Conservation (phyloP, 2,329 filamentous ascomycete genomes). For the Trichoderma atrobrunneum region DNA sequence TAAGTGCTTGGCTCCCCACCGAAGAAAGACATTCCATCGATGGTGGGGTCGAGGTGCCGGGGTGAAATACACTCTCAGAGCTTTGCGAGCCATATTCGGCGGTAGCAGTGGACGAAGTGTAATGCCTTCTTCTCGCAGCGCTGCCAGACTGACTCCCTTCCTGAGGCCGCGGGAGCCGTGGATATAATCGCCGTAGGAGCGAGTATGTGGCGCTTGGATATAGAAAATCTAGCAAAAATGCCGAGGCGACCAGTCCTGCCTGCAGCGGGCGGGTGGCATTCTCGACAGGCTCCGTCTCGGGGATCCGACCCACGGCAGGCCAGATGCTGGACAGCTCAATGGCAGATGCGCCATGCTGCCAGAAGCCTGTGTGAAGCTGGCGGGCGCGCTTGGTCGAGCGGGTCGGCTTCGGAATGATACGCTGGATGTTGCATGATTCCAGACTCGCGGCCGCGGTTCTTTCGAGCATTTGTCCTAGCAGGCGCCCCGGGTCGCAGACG, state of each 20-base stretch:
- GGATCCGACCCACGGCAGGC: conserved; percentile 29
- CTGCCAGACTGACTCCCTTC: conserved; percentile 19
- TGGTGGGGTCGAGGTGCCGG: background rate
- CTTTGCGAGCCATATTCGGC: conserved; percentile 11
- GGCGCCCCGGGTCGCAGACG: conserved; percentile 5
- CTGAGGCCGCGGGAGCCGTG: conserved; percentile 28
- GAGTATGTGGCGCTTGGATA: conserved; percentile 48
- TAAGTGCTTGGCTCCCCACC: background rate
- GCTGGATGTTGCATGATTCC: conserved; percentile 55
- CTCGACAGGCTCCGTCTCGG: conserved; percentile 20
- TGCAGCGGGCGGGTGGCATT: conserved; percentile 26
- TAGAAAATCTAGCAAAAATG: conserved; percentile 55
- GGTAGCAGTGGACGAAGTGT: conserved; percentile 27
- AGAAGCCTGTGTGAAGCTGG: conserved; percentile 50
- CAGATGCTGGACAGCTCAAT: conserved; percentile 47
- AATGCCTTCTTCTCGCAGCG: conserved; percentile 27
- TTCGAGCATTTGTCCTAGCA: conserved; percentile 50
- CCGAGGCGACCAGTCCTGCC: conserved; percentile 42
- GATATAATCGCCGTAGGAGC: conserved; percentile 41
- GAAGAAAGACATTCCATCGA: background rate
- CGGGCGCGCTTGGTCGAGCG: conserved; percentile 40
- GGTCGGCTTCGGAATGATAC: conserved; percentile 44
- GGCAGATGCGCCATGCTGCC: conserved; percentile 52
- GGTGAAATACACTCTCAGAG: background rate
- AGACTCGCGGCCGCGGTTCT: conserved; percentile 54